phyloP scores from a whole-genome alignment of 1,284 basidiomycete species.

The Ceratobasidium sp. region DNA sequence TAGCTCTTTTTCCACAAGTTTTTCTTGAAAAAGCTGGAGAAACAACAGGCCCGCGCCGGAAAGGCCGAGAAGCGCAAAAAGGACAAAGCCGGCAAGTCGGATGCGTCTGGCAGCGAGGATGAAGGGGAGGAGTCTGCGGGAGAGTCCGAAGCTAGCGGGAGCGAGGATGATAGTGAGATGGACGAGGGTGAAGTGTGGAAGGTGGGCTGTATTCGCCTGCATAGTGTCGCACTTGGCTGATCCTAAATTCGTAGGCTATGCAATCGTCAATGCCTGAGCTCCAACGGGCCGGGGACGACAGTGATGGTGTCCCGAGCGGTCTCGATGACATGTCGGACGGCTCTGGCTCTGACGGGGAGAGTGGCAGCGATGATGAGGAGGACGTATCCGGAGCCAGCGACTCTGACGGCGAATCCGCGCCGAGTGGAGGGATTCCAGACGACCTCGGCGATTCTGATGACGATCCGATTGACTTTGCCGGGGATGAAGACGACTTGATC shows the following conservation, averaged over 20 bases:
- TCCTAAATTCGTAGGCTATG: conserved; percentile 14
- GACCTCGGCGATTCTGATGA: conserved; percentile 64
- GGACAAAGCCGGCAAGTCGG: conserved; percentile 52
- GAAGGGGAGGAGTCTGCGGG: conserved; percentile 6
- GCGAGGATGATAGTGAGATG: conserved; percentile 56
- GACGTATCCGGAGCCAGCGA: conserved; percentile 65
- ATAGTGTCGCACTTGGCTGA: neutral
- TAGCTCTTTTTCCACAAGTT: conserved; percentile 69
- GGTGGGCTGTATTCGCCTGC: neutral
- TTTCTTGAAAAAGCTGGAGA: conserved; percentile 65
- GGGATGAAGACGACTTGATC: conserved; percentile 56
- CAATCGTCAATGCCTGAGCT: conserved; percentile 44
- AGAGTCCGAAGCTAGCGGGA: conserved; percentile 44
- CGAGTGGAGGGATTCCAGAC: conserved; percentile 59
- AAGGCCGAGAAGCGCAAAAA: conserved; percentile 64
- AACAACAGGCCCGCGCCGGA: conserved; percentile 63
- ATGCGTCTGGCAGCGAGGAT: conserved; percentile 21
- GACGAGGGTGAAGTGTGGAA: conserved; percentile 55
- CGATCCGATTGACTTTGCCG: conserved; percentile 59
- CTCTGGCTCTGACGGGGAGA: conserved; percentile 46
- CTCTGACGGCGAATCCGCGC: conserved; percentile 46
- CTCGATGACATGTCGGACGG: conserved; percentile 50
- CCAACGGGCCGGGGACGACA: conserved; percentile 57
- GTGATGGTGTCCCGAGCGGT: conserved; percentile 48
- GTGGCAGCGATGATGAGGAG: conserved; percentile 55